Base-by-base conservation (phyloP, 2,329 filamentous ascomycete genomes). In the Penicillium sp. region DNA sequence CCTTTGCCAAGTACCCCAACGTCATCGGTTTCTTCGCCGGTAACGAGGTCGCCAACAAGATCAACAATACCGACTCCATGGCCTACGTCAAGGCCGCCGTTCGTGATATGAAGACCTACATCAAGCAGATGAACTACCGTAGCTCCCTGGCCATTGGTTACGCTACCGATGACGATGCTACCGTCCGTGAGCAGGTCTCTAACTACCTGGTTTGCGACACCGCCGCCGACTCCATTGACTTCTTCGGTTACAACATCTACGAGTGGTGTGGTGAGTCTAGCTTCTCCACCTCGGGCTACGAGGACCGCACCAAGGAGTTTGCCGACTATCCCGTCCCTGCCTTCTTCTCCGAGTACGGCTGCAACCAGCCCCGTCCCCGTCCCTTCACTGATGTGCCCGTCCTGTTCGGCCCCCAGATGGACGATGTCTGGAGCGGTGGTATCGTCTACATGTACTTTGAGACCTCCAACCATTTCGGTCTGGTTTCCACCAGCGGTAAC, bases 161-260 rank as follows among this genome's bases (percentile, higher is more conserved):
- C 76, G 95, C 95, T 68, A 95, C 95, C 80, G 95, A 96, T 80
- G 95, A 98, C 71, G 93, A 97, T 78, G 85, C 88, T 44, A 85
- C 87, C 24, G 96, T 97, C 71, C 91, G 95, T 78, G 84, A 84
- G 68, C 84, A 92, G 73, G 88, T 98, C 74, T 91, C 92, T 70
- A 83, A 92, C 76, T 99, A 96, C 86, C 97, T 99, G 83, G 93
- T 97, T 85, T 99, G 95, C 76, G 91, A 93, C 60, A 68, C 74
- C 63, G 79, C 87, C 64, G 81, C 83, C 9, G 80, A 81, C 74
- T 79, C 90, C 64, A 97, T 98, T 68, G 95, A 99, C 81, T 98
- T 96, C 85, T 99, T 93, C 91, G 95, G 95, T 62, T 98, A 98
- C 89, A 99, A 99, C 85, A 97, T 98, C 82, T 99, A 99, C 86